Base-by-base conservation (phyloP, 2,329 filamentous ascomycete species). In the Penicillium corylophilum region DNA sequence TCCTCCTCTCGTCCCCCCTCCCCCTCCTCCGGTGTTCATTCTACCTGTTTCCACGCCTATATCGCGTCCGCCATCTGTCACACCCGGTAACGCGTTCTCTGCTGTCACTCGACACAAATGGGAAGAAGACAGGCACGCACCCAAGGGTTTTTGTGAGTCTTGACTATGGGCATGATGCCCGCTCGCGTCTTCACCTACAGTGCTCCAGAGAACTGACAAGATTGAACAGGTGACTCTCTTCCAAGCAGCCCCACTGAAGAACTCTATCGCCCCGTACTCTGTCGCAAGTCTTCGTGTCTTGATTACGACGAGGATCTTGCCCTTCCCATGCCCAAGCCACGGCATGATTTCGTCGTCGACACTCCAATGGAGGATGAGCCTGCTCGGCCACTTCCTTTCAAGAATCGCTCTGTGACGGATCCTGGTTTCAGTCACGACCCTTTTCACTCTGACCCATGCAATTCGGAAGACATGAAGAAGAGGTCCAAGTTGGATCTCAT, bases 301-400 rank as follows among this genome's bases (percentile, higher is more conserved):
- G 58, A 69, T 47, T 64, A 60, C 41, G 54, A 68, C 24, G 46
- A 53, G 28, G 59, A 59, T 10, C 53, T 68, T 5, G 65, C 65
- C 26, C 39, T 68, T 6, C 62, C 65, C 6, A 68, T 67, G 64
- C 64, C 65, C 1, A 67, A 64, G 29, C 62, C 60, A 3, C 57
- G 47, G 13, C 54, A 48, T 29, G 28, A 26, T 5, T n/a, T n/a
- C n/a, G 24, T 36, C 23, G 15, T 16, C 20, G 44, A 47, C 29
- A 29, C 36, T 6, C 9, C 22, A 1, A 6, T 12, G 1, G 38
- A 43, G 15, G 46, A 50, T 5, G 39, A 56, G 0, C 18, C 44
- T 20, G 38, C 26, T 9, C 57, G 47, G 10, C 26, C 48, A n/a
- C n/a, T n/a, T 7, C 45, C 28, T 31, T 23, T 48, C 5, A 59